These are phyloP conservation scores for Actinidia chinensis DNA, from an alignment of 179 eudicot genomes.

Conservation along the genomic window DNA sequence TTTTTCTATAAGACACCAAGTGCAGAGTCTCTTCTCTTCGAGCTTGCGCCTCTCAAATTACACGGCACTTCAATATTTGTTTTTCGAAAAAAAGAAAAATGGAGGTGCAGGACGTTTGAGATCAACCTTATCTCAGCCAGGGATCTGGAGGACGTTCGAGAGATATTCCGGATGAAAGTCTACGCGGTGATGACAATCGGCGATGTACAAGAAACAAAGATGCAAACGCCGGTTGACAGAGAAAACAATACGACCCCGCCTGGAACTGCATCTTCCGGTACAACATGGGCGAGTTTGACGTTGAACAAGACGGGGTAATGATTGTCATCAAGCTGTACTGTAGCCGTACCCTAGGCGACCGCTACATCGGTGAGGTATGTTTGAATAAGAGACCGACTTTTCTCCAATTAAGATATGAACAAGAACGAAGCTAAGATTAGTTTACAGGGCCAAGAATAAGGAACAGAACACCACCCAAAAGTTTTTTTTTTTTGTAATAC, in stretches of 20 bases:
- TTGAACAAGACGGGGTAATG: constrained; percentile 14
- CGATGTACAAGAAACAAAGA: not conserved
- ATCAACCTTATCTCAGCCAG: constrained; percentile 25
- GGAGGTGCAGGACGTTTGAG: not conserved
- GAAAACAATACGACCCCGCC: constrained; percentile 12
- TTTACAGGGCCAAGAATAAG: too few relatives aligned
- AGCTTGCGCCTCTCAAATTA: not conserved
- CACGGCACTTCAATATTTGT: not conserved
- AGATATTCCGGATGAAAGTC: constrained; percentile 34
- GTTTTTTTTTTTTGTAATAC: too few relatives aligned
- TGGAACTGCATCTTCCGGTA: constrained; percentile 13
- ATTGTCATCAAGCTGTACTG: constrained; percentile 21
- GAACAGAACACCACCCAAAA: too few relatives aligned
- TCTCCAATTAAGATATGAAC: too few relatives aligned
- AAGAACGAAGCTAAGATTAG: too few relatives aligned
- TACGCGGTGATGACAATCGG: constrained; percentile 29
- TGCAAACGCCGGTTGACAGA: constrained; percentile 16
- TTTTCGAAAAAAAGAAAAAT: not conserved
- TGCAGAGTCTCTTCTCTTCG: too few relatives aligned
- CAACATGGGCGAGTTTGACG: constrained; percentile 9
- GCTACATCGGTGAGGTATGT: constrained; percentile 20
- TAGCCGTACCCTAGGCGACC: constrained; percentile 19
- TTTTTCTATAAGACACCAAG: too few relatives aligned
- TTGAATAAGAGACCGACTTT: too few relatives aligned
- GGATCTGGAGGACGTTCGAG: constrained; percentile 24